These are phyloP conservation scores for Phytopythium litorale DNA, from an alignment of 352 stramenopile genomes.

Conservation along the genomic window DNA sequence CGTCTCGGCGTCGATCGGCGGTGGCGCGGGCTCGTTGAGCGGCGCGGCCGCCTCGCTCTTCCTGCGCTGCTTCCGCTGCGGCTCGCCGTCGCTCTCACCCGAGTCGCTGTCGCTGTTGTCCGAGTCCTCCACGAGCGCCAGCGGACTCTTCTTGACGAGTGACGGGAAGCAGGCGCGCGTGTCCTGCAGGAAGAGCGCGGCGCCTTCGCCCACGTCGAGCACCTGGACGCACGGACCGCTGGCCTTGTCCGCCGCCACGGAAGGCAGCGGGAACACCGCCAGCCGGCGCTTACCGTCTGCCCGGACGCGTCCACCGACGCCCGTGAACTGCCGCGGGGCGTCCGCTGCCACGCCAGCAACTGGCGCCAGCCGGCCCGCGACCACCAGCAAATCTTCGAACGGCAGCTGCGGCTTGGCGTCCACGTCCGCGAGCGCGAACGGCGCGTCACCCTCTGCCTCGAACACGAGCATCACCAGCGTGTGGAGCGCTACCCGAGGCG, in stretches of 20 bases:
- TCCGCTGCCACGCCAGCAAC: background rate
- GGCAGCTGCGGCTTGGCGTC: slow-evolving; percentile 43
- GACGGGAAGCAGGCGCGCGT: slow-evolving; percentile 62
- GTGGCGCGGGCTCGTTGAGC: background rate
- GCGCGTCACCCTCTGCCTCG: slow-evolving; percentile 12
- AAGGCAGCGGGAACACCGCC: slow-evolving; percentile 42
- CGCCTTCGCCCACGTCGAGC: slow-evolving; percentile 56
- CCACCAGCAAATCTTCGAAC: slow-evolving; percentile 53
- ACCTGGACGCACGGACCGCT: slow-evolving; percentile 26
- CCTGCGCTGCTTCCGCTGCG: slow-evolving; percentile 20
- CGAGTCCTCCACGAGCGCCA: slow-evolving; percentile 23
- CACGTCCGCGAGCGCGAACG: slow-evolving; percentile 30
- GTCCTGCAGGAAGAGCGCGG: slow-evolving; percentile 45
- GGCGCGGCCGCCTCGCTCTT: background rate
- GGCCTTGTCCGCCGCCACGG: background rate
- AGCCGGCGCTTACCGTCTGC: slow-evolving; percentile 31
- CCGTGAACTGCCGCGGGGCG: slow-evolving; percentile 45
- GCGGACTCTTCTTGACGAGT: slow-evolving; percentile 47
- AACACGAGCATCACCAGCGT: slow-evolving; percentile 41
- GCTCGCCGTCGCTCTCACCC: slow-evolving; percentile 14
- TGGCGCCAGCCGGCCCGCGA: slow-evolving; percentile 29
- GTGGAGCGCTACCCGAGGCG: background rate
- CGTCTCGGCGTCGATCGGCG: slow-evolving; percentile 13
- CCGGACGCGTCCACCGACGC: slow-evolving; percentile 54
- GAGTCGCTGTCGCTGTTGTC: slow-evolving; percentile 35